Conservation (phyloP, 2,329 filamentous ascomycete genomes). For the Colletotrichum graminicola region DNA sequence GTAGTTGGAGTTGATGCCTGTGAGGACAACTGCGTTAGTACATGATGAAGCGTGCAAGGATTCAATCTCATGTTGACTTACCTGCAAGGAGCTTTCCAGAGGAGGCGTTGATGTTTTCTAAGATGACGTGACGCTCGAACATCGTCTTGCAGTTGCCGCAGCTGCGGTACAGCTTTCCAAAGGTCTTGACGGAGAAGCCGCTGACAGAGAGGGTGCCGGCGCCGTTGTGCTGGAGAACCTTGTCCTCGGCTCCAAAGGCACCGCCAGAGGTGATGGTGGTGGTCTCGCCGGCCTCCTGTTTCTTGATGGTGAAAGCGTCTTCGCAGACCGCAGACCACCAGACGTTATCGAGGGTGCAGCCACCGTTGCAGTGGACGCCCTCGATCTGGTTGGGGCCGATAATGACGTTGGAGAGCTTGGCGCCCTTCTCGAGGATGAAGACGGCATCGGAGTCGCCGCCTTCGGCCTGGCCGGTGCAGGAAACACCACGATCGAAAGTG, state of each 20-base stretch:
- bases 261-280: slow-evolving; percentile 38
- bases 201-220: slow-evolving; percentile 38
- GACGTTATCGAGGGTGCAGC: slow-evolving; percentile 55
- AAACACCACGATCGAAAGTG: slow-evolving; percentile 55
- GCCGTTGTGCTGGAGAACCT: slow-evolving; percentile 43
- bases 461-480: slow-evolving; percentile 58
- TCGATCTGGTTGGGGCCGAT: slow-evolving; percentile 60
- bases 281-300: slow-evolving; percentile 43
- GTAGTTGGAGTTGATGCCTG: slow-evolving; percentile 42
- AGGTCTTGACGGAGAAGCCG: slow-evolving; percentile 36
- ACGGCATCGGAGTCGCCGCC: slow-evolving; percentile 58
- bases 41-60: fast-evolving
- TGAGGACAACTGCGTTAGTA: neutral
- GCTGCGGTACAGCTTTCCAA: slow-evolving; percentile 42
- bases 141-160: slow-evolving; percentile 42
- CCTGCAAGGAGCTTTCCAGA: slow-evolving; percentile 41
- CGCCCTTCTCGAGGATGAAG: slow-evolving; percentile 57
- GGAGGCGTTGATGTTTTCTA: slow-evolving; percentile 40
- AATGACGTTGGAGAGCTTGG: slow-evolving; percentile 59
- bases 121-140: slow-evolving; percentile 38
- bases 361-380: slow-evolving; percentile 60
- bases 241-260: slow-evolving; percentile 34
- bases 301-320: slow-evolving; percentile 52
- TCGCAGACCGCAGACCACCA: slow-evolving; percentile 56
- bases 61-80: neutral